Base-by-base conservation (phyloP, 2,329 filamentous ascomycete genomes). In the Ophiosphaerella narmari region DNA sequence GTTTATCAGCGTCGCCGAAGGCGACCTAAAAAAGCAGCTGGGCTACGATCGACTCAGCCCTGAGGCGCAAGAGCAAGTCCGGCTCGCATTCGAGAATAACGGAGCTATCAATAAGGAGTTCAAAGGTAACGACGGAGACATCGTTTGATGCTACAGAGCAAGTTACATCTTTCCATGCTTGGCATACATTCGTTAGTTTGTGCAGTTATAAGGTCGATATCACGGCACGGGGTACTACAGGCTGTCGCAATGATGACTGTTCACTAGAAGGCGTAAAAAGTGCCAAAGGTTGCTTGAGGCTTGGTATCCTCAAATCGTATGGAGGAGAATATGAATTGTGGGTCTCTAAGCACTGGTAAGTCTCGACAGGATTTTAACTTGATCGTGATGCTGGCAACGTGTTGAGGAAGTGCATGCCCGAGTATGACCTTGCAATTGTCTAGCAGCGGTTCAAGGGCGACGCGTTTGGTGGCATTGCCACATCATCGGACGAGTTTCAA, bases 261-360 rank as follows among this genome's bases (percentile, higher is more conserved):
- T 89, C 89, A 72, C 80, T 86, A 6, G 75, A 76, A 2, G 77
- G 70, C 1, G 68, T 80, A 63, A 96, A 95, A 74, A 89, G 96
- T 66, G 57, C 65, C n/a, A 96, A 96, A 74, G 90, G 87, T 48
- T 85, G 90, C 57, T 75, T 96, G 5, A 86, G 92, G 45, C 81
- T 92, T 35, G 92, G 89, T 36, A 80, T 87, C 52, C 36, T 50
- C 51, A 43, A 45, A 6, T 35, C 34, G 5, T 65, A 47, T 33
- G 54, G 60, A 18, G 50, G 72, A 1, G 74, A 77, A 1, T 79
- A 85, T 65, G 82, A 82, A 36, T 79, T 80, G 57, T 94, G 84
- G 82, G 70, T 76, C 46, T 96, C 88, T 86, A 88, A 87, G 68
- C 92, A 96, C 71, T 96, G 92, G 92, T 93, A 79, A 21, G 14